A percentile compares a stretch with the other conserved stretches of the same genome.
Evolutionary conservation across 495 filamentous ascomycete genomes (phyloP).

Genomic region (Aspergillus steynii): DNA sequence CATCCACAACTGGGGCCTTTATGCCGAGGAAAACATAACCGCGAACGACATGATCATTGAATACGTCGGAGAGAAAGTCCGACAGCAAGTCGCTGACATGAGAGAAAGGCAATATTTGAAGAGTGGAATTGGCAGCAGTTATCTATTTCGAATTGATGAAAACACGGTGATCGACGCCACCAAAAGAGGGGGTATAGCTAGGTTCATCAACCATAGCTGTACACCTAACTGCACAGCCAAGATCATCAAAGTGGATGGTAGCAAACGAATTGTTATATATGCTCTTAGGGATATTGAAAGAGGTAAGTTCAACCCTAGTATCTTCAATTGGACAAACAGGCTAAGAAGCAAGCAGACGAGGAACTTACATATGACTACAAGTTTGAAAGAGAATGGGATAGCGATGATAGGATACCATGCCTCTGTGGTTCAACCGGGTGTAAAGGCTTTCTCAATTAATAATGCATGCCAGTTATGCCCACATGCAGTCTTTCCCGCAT

Average conservation of each 20-base stretch:
- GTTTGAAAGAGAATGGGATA: conserved; percentile 95
- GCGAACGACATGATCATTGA: conserved; percentile 99
- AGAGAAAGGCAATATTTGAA: conserved; percentile 89
- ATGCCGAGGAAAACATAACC: conserved; percentile 94
- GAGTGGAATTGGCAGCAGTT: conserved; percentile 95
- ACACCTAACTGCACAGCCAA: conserved; percentile 98
- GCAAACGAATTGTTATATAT: conserved; percentile 98
- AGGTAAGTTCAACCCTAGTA: conserved; percentile 60
- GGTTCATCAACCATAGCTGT: conserved; percentile 99
- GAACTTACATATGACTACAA: conserved; percentile 99
- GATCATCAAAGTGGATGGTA: conserved; percentile 99
- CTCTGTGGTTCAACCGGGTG: conserved; percentile 93
- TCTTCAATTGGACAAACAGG: conserved; percentile 6
- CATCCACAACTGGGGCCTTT: conserved; percentile 98
- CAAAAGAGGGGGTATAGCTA: conserved; percentile 95
- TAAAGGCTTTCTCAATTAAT: conserved; percentile 97
- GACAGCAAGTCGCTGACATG: conserved; percentile 94
- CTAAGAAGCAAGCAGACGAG: conserved; percentile 73
- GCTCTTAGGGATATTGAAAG: conserved; percentile 90
- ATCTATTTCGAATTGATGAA: conserved; percentile 97
- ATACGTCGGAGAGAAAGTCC: conserved; percentile 96
- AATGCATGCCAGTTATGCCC: conserved; percentile 1
- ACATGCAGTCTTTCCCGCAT: neutral
- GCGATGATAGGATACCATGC: conserved; percentile 93
- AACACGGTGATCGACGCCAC: conserved; percentile 97